Evolutionary conservation across 139 green algal species (phyloP).

Genomic region (Monoraphidium neglectum): DNA sequence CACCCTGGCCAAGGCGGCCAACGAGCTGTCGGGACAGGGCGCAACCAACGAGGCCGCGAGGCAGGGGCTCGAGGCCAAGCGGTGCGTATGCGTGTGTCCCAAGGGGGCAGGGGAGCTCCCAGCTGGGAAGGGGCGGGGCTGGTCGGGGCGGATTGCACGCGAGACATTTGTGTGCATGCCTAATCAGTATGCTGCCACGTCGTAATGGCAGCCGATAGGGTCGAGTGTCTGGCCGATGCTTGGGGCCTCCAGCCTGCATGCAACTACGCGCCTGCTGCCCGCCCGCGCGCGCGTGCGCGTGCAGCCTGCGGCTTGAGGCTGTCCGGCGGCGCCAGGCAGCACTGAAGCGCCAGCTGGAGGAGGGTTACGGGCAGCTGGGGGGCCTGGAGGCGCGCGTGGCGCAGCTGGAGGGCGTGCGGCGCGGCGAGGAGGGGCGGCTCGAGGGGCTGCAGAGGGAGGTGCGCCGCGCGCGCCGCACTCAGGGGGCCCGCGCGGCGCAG

Average conservation of each 20-base stretch:
- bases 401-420: conserved; percentile 48
- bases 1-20: conserved; percentile 59
- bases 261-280: too few species aligned
- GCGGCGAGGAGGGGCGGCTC: conserved; percentile 36
- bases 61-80: conserved; percentile 46
- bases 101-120: too few species aligned
- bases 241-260: too few species aligned
- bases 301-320: conserved; percentile 35
- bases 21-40: conserved; percentile 43
- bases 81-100: conserved; percentile 24
- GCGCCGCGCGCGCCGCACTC: too few species aligned
- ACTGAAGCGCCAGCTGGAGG: conserved; percentile 61
- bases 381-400: conserved; percentile 51
- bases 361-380: conserved; percentile 59
- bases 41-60: conserved; percentile 37
- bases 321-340: conserved; percentile 36
- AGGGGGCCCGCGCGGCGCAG: too few species aligned
- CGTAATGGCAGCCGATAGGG: too few species aligned
- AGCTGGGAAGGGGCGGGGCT: too few species aligned
- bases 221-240: too few species aligned
- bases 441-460: conserved; percentile 38
- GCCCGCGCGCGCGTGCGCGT: not conserved
- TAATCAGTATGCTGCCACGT: too few species aligned
- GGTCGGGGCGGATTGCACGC: too few species aligned
- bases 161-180: too few species aligned